A percentile compares a stretch with the other conserved stretches of the same genome.
These are phyloP conservation scores for Symbiotaphrina buchneri DNA, from an alignment of 495 filamentous ascomycete genomes.

Conservation along the genomic window DNA sequence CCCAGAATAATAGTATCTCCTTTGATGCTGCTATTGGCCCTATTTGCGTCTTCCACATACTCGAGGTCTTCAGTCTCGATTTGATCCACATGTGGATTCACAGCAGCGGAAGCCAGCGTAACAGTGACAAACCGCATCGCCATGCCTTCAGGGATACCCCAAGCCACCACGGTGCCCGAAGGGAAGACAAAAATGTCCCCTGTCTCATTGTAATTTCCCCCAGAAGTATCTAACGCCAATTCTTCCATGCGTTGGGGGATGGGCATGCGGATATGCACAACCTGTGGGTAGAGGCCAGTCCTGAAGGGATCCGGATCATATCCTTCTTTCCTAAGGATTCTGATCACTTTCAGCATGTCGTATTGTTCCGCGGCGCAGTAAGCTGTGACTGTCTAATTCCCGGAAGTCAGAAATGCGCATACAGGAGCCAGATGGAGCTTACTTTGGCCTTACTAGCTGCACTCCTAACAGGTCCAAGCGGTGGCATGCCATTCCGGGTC, in stretches of 20 bases:
- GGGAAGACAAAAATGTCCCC: conserved; percentile 96
- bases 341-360: conserved; percentile 47
- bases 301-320: conserved; percentile 38
- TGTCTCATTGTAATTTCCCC: conserved; percentile 23
- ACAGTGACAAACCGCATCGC: conserved; percentile 49
- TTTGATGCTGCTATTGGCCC: conserved; percentile 56
- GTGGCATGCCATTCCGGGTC: conserved; percentile 4
- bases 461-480: not conserved
- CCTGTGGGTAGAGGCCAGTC: conserved; percentile 40
- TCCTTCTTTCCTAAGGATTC: conserved; percentile 47
- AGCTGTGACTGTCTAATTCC: conserved; percentile 39
- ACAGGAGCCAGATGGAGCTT: not conserved
- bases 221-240: conserved; percentile 18
- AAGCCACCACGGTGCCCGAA: conserved; percentile 83
- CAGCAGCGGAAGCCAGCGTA: conserved; percentile 51
- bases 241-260: conserved; percentile 9
- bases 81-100: conserved; percentile 42
- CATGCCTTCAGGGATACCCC: conserved; percentile 55
- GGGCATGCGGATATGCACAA: conserved; percentile 37
- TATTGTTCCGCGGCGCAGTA: conserved; percentile 76
- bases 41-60: conserved; percentile 51
- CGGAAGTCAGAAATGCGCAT: not conserved
- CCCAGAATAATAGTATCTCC: conserved; percentile 83
- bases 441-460: conserved; percentile 3
- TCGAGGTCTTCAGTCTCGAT: conserved; percentile 79